Evolutionary conservation across 2,329 filamentous ascomycete genomes (phyloP), one percentile per base, ranked within the genome.

Genomic region (Stagonosporopsis tanaceti): DNA sequence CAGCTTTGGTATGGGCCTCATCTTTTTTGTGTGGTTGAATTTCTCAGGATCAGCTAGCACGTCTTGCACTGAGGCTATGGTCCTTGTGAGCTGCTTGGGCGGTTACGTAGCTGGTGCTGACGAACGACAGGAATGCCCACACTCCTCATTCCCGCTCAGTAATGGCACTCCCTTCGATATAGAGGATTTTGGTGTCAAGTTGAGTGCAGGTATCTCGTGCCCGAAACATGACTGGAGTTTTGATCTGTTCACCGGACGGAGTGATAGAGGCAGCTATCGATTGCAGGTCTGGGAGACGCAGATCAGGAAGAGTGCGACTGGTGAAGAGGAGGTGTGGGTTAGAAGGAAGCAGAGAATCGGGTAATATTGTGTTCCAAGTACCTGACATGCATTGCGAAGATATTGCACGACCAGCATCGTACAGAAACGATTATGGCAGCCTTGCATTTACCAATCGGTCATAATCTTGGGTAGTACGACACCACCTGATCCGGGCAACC

Each of bases 211-310:
- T 0, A 76, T 91, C 3, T 83, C 81, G 0, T 91, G 89, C 70
- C 87, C 88, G 0, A 89, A 89, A 61, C 88, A 91, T 60, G 85
- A 80, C 4, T 91, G 89, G 89, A 88, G 87, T 0, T 91, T 91
- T 72, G 89, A 91, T 68, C 65, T 91, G 2, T 84, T 86, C 50
- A 85, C 87, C 0, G 89, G 89, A 0, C 78, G 79, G 64, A 81
- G 81, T 1, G 89, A 91, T 69, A 82, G 87, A 0, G 87, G 83
- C 1, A 84, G 75, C 42, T 91, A 91, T 67, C 82, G 77, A 57
- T 76, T 91, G 9, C 81, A 81, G 22, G 74, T 88, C 0, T 90
- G 87, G 87, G 87, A 90, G 61, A 81, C 88, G 0, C 80, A 90
- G 58, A 50, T 87, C 9, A 63, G 73, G 24, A 67, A 54, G 52